phyloP scores from a whole-genome alignment of 257 asterid genomes.

The Fraxinus anomala region DNA sequence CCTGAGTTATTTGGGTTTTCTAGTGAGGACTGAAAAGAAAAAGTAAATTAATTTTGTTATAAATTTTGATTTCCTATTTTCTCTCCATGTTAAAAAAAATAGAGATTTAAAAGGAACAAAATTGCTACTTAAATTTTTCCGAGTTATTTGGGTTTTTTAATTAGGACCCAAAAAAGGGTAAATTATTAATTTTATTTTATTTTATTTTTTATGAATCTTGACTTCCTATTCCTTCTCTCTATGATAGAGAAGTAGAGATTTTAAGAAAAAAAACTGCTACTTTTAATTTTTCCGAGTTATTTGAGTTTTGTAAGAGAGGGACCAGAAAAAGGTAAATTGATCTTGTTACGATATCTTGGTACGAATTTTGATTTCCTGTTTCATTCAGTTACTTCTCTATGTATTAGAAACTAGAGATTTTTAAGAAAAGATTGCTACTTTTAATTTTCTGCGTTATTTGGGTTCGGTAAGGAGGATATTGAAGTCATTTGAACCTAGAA shows the following conservation, averaged over 20 bases:
- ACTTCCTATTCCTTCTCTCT: slow-evolving; percentile 5
- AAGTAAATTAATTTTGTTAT: neutral
- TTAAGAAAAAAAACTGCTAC: neutral
- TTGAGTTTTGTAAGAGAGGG: neutral
- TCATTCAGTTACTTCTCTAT: neutral
- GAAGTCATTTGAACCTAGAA: neutral
- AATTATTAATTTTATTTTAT: neutral
- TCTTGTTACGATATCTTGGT: neutral
- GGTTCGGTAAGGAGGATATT: neutral
- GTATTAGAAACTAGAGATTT: neutral
- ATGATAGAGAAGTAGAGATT: neutral
- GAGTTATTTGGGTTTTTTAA: neutral
- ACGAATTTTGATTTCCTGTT: neutral
- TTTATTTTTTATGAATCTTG: neutral
- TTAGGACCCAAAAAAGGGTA: neutral
- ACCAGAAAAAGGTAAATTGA: neutral
- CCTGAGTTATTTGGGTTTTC: neutral
- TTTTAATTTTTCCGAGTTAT: neutral
- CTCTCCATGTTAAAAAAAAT: neutral
- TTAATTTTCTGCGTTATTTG: neutral
- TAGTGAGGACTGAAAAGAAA: neutral
- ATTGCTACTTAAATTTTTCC: neutral
- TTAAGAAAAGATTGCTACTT: neutral
- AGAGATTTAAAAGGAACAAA: neutral
- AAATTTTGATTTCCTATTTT: neutral